Conservation (phyloP, 2,329 filamentous ascomycete genomes). For the Macroventuria anomochaeta region DNA sequence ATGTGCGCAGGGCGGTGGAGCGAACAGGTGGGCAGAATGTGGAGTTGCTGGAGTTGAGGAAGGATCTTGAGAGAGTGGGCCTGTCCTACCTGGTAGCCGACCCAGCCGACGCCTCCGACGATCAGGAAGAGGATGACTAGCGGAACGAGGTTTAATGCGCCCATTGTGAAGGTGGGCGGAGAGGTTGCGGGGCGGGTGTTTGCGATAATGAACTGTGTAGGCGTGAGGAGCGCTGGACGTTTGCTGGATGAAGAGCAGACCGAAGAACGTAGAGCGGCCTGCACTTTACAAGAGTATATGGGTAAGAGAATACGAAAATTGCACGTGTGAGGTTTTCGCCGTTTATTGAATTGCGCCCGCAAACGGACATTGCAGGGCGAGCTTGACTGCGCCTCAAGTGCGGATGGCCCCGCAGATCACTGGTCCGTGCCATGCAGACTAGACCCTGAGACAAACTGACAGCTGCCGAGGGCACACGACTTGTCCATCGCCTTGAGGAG, state of each 20-base stretch:
- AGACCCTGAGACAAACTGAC: constrained; percentile 2
- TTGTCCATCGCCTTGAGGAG: too few species aligned
- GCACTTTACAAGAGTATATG: background rate
- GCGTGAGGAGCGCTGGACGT: too few species aligned
- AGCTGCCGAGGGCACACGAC: constrained; percentile 3
- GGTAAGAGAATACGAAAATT: constrained; percentile 1
- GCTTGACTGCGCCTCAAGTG: constrained; percentile 11
- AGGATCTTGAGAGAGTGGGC: background rate
- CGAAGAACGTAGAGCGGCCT: constrained; percentile 1
- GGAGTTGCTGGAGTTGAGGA: too few species aligned
- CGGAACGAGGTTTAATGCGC: constrained; percentile 64
- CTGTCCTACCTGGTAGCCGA: constrained; percentile 67
- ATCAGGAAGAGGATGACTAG: constrained; percentile 69
- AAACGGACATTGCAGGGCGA: constrained; percentile 13
- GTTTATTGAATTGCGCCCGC: constrained; percentile 6
- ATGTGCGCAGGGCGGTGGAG: background rate
- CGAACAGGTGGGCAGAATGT: background rate
- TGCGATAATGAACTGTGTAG: background rate
- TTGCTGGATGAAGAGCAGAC: too few species aligned
- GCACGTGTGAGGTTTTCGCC: too few species aligned
- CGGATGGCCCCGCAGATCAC: constrained; percentile 5
- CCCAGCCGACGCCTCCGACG: constrained; percentile 64
- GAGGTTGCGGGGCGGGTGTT: background rate
- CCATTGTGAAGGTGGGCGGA: constrained; percentile 39
- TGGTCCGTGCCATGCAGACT: constrained; percentile 3